phyloP scores from a whole-genome alignment of 768 basidiomycete species.

The Pleurotus pulmonarius region DNA sequence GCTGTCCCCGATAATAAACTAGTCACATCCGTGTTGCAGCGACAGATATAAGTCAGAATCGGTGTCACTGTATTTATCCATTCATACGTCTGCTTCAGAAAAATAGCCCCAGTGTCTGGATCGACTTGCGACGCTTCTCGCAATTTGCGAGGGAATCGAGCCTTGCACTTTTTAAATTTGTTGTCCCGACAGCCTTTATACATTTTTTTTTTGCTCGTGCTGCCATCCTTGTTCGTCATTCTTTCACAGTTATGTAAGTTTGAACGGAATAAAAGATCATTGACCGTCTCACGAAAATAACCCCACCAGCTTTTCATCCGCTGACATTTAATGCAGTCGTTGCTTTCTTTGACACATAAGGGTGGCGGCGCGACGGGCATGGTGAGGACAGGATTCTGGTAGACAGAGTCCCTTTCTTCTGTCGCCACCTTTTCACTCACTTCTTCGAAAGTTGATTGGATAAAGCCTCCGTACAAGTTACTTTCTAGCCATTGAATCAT shows the following conservation, averaged over 20 bases:
- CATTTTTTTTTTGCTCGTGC: constrained; percentile 6
- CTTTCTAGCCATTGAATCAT: constrained; percentile 28
- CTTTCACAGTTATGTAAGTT: constrained; percentile 24
- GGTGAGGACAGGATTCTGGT: constrained; percentile 17
- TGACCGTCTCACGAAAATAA: constrained; percentile 15
- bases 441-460: constrained; percentile 15
- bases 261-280: constrained; percentile 22
- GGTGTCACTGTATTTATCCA: constrained; percentile 24
- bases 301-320: constrained; percentile 10
- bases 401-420: constrained; percentile 13
- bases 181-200: background rate
- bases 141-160: constrained; percentile 21
- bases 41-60: constrained; percentile 19
- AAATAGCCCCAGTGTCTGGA: constrained; percentile 15
- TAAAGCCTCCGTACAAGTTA: constrained; percentile 26
- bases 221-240: constrained; percentile 13
- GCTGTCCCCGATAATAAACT: constrained; percentile 28
- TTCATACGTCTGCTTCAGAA: constrained; percentile 24
- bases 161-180: constrained; percentile 14
- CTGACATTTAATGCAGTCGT: constrained; percentile 18
- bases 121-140: constrained; percentile 15
- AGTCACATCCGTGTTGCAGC: constrained; percentile 29
- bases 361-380: constrained; percentile 21
- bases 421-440: constrained; percentile 4
- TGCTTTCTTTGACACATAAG: background rate